phyloP scores from a whole-genome alignment of 2,329 filamentous ascomycete species.

The Thermothelomyces thermophilus region DNA sequence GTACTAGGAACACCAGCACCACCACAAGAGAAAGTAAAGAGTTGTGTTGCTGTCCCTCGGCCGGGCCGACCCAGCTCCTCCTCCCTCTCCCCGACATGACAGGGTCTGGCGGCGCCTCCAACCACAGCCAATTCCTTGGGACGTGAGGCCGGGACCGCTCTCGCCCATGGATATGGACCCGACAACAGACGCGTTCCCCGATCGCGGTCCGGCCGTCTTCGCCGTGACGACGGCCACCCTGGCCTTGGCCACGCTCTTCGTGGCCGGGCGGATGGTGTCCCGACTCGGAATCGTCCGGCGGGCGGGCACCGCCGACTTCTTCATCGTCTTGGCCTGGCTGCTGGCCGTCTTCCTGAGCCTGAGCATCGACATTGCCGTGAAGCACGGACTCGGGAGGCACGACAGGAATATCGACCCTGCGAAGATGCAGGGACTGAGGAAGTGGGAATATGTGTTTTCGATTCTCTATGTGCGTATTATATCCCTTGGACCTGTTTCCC shows the following conservation, averaged over 20 bases:
- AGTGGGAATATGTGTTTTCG: conserved; percentile 58
- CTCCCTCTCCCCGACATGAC: neutral
- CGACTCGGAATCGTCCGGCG: conserved; percentile 66
- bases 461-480: conserved; percentile 49
- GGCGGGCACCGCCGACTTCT: conserved; percentile 70
- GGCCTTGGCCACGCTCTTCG: conserved; percentile 65
- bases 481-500: neutral
- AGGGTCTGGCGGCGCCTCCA: neutral
- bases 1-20: no score
- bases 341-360: conserved; percentile 62
- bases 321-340: conserved; percentile 73
- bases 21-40: no score
- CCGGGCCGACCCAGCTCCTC: no score
- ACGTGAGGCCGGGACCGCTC: neutral
- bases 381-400: conserved; percentile 61
- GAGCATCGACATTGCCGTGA: conserved; percentile 57
- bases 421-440: conserved; percentile 48
- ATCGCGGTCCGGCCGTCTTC: conserved; percentile 57
- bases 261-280: conserved; percentile 66
- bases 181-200: conserved; percentile 28
- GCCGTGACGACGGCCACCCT: conserved; percentile 65
- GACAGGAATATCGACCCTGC: conserved; percentile 50
- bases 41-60: no score
- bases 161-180: neutral
- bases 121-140: neutral